phyloP scores from a whole-genome alignment of 306 rosid genomes.

The Prunus mira region DNA sequence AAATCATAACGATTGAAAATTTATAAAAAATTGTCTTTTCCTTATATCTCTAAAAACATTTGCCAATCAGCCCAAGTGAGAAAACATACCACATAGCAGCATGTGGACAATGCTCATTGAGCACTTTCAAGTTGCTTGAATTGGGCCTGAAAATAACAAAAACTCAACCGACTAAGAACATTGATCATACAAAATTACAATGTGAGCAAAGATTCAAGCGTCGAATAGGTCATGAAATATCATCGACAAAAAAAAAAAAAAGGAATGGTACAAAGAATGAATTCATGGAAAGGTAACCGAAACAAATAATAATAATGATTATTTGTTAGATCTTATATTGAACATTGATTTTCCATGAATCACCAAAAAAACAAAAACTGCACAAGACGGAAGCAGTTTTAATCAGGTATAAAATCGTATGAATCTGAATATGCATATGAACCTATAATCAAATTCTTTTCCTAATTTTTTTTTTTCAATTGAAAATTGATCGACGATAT shows the following conservation, averaged over 20 bases:
- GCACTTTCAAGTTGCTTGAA: not conserved
- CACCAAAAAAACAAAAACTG: too few species aligned
- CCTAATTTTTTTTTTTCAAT: not conserved
- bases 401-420: not conserved
- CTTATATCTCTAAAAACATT: not conserved
- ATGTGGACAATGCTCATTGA: not conserved
- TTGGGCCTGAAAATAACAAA: not conserved
- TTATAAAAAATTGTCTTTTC: too few species aligned
- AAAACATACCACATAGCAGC: not conserved
- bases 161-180: not conserved
- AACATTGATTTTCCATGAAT: not conserved
- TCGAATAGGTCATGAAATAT: not conserved
- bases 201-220: too few species aligned
- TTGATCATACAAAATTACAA: not conserved
- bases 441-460: too few species aligned
- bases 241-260: too few species aligned
- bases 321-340: not conserved
- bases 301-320: too few species aligned
- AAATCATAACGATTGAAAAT: too few species aligned
- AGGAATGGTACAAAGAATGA: not conserved
- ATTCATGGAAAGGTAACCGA: too few species aligned
- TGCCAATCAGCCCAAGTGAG: not conserved
- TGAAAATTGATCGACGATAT: not conserved
- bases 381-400: too few species aligned
- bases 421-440: too few species aligned